phyloP scores from a whole-genome alignment of 768 basidiomycete species.

The Cyathus striatus region DNA sequence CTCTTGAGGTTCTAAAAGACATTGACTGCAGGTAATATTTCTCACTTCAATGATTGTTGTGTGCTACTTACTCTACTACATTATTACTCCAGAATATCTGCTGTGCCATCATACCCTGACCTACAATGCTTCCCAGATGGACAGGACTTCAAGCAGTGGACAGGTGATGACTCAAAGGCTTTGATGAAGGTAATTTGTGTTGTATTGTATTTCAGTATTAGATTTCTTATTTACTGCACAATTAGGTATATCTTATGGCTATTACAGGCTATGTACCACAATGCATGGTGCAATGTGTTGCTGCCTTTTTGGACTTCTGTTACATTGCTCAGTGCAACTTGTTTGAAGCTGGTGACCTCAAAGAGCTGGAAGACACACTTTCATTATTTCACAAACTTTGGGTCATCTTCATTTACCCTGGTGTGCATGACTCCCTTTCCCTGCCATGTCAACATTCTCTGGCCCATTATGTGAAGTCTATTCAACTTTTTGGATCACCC shows the following conservation, averaged over 20 bases:
- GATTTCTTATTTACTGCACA: too few species aligned
- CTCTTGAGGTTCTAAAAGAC: slow-evolving; percentile 17
- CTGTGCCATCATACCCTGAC: slow-evolving; percentile 2
- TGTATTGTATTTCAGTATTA: neutral
- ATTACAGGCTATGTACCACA: slow-evolving; percentile 11
- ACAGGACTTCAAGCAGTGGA: slow-evolving; percentile 5
- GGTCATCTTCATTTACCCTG: neutral
- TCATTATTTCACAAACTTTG: neutral
- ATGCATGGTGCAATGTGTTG: slow-evolving; percentile 10
- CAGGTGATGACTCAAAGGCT: slow-evolving; percentile 7
- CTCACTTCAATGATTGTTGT: neutral
- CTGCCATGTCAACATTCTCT: neutral
- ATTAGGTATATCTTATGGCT: slow-evolving; percentile 4
- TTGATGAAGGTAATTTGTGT: slow-evolving; percentile 6
- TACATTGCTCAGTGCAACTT: slow-evolving; percentile 7
- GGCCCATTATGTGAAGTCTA: neutral
- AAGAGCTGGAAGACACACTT: slow-evolving; percentile 2
- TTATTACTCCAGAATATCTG: slow-evolving; percentile 2
- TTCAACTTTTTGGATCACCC: neutral
- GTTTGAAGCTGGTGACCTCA: neutral
- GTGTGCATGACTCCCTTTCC: neutral
- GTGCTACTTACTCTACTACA: neutral
- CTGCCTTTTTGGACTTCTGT: slow-evolving; percentile 14
- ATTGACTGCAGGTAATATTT: slow-evolving; percentile 20
- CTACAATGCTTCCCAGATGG: slow-evolving; percentile 3